Percentiles rank a stretch among this genome's conserved stretches.
Conservation (phyloP, 306 rosid genomes). For the Acmispon strigosus region DNA sequence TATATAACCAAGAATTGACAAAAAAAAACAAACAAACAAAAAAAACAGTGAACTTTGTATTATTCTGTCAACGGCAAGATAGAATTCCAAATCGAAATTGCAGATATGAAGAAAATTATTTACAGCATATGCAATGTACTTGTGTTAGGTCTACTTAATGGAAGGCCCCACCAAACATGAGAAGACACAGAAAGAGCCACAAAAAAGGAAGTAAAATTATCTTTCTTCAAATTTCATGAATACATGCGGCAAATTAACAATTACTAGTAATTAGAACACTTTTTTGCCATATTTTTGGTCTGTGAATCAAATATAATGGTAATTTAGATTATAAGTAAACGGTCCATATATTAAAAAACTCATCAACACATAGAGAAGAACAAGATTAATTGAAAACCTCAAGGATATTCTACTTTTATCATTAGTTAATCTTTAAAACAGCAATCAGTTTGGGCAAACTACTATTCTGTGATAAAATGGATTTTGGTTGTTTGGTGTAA, state of each 20-base stretch:
- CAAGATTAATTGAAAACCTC: not conserved
- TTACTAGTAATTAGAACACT: not conserved
- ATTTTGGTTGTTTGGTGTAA: not conserved
- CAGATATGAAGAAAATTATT: not conserved
- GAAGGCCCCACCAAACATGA: not conserved
- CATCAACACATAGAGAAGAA: not conserved
- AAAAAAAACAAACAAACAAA: too few species aligned
- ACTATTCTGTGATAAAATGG: not conserved
- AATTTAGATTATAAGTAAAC: not conserved
- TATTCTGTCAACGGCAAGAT: not conserved
- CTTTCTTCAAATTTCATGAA: not conserved
- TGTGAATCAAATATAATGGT: constrained; percentile 1
- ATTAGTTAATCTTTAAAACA: not conserved
- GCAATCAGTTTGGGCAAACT: not conserved
- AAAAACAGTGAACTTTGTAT: not conserved
- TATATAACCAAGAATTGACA: not conserved
- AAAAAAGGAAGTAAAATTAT: not conserved
- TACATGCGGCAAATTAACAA: not conserved
- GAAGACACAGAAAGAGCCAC: not conserved
- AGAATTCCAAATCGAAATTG: not conserved
- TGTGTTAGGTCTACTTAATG: not conserved
- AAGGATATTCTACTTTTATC: not conserved
- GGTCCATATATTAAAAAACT: not conserved
- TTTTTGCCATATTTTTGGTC: not conserved
- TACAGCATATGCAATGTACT: not conserved